These are phyloP conservation scores for Verbena officinalis DNA, from an alignment of 257 asterid species.

Conservation along the genomic window DNA sequence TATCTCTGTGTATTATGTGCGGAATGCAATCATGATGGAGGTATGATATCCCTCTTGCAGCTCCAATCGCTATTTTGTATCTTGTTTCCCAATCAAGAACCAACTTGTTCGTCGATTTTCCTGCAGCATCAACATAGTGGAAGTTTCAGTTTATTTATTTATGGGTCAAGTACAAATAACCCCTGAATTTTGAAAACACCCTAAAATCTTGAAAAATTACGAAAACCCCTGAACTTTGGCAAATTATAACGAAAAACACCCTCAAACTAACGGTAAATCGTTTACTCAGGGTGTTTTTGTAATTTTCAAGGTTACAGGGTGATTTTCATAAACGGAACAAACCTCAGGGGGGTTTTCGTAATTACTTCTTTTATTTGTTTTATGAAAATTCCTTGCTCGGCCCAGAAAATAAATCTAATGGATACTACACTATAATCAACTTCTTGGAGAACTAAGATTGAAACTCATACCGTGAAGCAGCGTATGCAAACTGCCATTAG, in stretches of 20 bases:
- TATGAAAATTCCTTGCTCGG: too few relatives aligned
- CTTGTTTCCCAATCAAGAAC: conserved; percentile 74
- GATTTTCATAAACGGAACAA: too few relatives aligned
- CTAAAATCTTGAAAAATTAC: conserved; percentile 2
- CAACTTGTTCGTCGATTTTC: conserved; percentile 55
- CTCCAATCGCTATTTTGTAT: conserved; percentile 79
- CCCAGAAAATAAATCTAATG: too few relatives aligned
- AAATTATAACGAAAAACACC: too few relatives aligned
- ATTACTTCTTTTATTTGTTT: too few relatives aligned
- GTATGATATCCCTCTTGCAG: conserved; percentile 89
- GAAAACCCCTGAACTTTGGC: too few relatives aligned
- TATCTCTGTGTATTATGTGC: conserved; percentile 86
- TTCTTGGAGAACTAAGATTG: not conserved
- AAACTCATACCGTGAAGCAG: conserved; percentile 66
- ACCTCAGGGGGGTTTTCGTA: too few relatives aligned
- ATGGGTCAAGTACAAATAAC: too few relatives aligned
- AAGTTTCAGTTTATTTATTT: not conserved
- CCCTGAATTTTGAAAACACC: not conserved
- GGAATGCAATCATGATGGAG: conserved; percentile 94
- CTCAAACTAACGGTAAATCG: too few relatives aligned
- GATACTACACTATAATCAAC: too few relatives aligned
- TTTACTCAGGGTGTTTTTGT: too few relatives aligned
- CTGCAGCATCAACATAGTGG: conserved; percentile 44
- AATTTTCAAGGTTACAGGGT: too few relatives aligned
- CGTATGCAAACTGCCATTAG: conserved; percentile 70